Conservation (phyloP, 2,329 filamentous ascomycete species). For the Fusarium redolens region DNA sequence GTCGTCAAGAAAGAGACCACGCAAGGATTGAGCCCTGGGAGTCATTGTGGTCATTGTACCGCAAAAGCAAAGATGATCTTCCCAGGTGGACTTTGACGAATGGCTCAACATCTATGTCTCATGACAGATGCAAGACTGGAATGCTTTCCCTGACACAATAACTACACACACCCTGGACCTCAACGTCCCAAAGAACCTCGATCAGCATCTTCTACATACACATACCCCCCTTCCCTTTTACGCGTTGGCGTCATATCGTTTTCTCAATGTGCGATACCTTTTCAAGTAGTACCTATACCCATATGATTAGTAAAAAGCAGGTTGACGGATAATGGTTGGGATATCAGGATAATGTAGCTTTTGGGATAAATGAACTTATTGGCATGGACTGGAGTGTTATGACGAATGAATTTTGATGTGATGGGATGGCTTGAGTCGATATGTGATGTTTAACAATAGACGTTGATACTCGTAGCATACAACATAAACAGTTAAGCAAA, state of each 20-base stretch:
- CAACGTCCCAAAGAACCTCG: conserved; percentile 2
- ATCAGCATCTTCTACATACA: conserved; percentile 10
- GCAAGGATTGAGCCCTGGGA: conserved; percentile 5
- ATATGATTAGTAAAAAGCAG: conserved; percentile 39
- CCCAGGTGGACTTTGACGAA: conserved; percentile 16
- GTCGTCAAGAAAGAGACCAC: conserved; percentile 78
- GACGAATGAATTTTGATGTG: not conserved
- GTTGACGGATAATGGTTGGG: conserved; percentile 11
- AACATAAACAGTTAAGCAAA: not conserved
- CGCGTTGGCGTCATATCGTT: conserved; percentile 74
- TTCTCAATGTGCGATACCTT: conserved; percentile 85
- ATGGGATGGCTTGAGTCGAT: not conserved
- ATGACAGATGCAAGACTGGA: conserved; percentile 18
- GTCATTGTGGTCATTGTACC: conserved; percentile 4
- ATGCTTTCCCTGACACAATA: conserved; percentile 9
- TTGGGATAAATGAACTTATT: conserved; percentile 22
- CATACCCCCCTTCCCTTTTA: conserved; percentile 37
- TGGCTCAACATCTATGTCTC: conserved; percentile 21
- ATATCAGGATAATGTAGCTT: conserved; percentile 20
- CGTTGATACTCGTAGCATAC: not conserved
- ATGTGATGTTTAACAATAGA: not conserved
- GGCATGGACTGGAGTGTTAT: not conserved
- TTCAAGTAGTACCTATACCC: conserved; percentile 74
- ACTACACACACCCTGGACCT: not conserved
- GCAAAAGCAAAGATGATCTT: conserved; percentile 28